These are phyloP conservation scores for Fistulifera solaris DNA, from an alignment of 108 stramenopile species.

Conservation along the genomic window DNA sequence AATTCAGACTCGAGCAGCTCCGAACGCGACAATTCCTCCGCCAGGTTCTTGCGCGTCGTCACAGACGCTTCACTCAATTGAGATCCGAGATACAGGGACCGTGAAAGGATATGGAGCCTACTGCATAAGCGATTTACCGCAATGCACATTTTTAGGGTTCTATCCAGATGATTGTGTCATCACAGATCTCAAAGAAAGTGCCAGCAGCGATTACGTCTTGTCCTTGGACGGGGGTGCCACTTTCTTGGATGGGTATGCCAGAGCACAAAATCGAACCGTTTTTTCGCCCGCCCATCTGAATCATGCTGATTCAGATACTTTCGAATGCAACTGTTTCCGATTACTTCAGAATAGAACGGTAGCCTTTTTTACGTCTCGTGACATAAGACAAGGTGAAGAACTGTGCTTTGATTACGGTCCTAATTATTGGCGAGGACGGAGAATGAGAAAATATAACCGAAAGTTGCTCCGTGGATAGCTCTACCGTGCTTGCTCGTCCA, in stretches of 20 bases:
- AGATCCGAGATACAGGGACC: conserved; percentile 11
- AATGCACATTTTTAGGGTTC: conserved; percentile 25
- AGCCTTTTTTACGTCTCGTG: conserved; percentile 25
- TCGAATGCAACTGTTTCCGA: conserved; percentile 16
- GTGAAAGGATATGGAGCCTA: conserved; percentile 27
- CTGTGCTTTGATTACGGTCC: conserved; percentile 33
- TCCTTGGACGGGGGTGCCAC: conserved; percentile 30
- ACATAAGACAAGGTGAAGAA: conserved; percentile 20
- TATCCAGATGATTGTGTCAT: conserved; percentile 11
- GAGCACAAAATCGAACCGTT: conserved; percentile 6
- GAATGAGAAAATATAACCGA: conserved; percentile 10
- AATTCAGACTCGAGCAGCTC: not conserved
- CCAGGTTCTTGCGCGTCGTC: not conserved
- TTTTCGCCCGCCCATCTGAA: conserved; percentile 31
- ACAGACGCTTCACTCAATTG: conserved; percentile 8
- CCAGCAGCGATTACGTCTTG: conserved; percentile 22
- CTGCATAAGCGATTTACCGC: not conserved
- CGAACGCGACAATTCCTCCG: conserved; percentile 2
- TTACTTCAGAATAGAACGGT: conserved; percentile 9
- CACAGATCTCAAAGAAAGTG: not conserved
- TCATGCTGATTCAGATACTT: conserved; percentile 16
- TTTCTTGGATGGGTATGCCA: conserved; percentile 28
- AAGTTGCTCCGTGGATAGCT: no score
- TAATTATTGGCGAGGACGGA: conserved; percentile 33
- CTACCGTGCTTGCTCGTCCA: no score